Conservation (phyloP, 257 asterid species). For the Ajuga chamaepitys region DNA sequence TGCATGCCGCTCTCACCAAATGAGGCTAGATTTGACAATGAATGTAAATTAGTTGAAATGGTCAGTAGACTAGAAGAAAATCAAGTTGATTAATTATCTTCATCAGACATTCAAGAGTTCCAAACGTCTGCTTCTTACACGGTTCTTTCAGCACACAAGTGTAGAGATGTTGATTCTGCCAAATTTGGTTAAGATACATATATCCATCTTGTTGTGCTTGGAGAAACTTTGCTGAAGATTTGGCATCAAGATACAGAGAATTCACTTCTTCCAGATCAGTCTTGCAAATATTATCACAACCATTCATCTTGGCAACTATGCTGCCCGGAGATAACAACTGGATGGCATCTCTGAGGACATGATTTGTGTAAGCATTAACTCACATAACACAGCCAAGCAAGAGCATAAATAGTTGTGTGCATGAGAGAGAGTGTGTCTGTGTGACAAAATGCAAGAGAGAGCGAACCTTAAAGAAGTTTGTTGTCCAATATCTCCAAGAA, state of each 20-base stretch:
- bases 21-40: too few species aligned
- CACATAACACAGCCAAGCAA: not conserved
- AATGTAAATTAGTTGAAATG: too few species aligned
- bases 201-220: slow-evolving; percentile 95
- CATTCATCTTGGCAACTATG: slow-evolving; percentile 76
- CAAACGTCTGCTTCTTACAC: not conserved
- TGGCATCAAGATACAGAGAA: slow-evolving; percentile 76
- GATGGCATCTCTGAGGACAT: slow-evolving; percentile 61
- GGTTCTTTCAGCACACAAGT: slow-evolving; percentile 17
- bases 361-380: not conserved
- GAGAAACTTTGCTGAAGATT: slow-evolving; percentile 79
- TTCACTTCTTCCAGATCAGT: slow-evolving; percentile 88
- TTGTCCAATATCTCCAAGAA: slow-evolving; percentile 79
- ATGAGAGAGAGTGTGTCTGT: not conserved
- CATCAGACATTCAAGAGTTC: too few species aligned
- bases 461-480: slow-evolving; percentile 75
- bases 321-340: slow-evolving; percentile 89
- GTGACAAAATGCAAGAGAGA: not conserved
- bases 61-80: too few species aligned
- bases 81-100: too few species aligned
- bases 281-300: slow-evolving; percentile 91
- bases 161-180: too few species aligned
- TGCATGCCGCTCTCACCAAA: too few species aligned
- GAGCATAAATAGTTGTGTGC: not conserved
- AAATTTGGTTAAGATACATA: too few species aligned